Evolutionary conservation across 805 yeast species (phyloP).

Genomic region (Jamesozyma lodderae): DNA sequence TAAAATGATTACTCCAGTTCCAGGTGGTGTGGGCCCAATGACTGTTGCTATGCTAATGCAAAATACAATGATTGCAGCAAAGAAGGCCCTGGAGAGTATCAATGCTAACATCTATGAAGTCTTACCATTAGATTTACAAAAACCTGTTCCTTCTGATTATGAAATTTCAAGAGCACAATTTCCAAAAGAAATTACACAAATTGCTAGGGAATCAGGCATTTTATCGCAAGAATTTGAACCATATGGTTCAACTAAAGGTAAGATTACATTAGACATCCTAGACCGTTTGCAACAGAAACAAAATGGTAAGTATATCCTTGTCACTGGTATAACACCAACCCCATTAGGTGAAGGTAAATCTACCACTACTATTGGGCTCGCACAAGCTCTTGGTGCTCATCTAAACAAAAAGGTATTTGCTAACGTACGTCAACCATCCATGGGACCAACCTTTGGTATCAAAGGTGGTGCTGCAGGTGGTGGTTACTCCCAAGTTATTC

Average conservation of each 20-base stretch:
- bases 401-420: conserved; percentile 78
- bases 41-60: conserved; percentile 75
- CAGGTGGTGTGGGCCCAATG: conserved; percentile 92
- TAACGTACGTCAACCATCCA: conserved; percentile 92
- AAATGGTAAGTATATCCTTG: conserved; percentile 81
- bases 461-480: conserved; percentile 99
- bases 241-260: conserved; percentile 69
- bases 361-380: conserved; percentile 91
- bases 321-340: conserved; percentile 96
- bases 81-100: conserved; percentile 30
- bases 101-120: conserved; percentile 35
- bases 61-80: conserved; percentile 63
- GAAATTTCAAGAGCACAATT: conserved; percentile 69
- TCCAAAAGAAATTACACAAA: conserved; percentile 59
- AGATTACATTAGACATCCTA: conserved; percentile 55
- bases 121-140: conserved; percentile 44
- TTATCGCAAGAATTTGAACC: conserved; percentile 61
- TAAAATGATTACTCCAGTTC: conserved; percentile 69
- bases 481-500: conserved; percentile 94
- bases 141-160: conserved; percentile 74
- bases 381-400: conserved; percentile 94
- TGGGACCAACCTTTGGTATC: conserved; percentile 98
- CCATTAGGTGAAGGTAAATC: conserved; percentile 98
- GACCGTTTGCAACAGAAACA: conserved; percentile 50
- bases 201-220: conserved; percentile 63